These are phyloP conservation scores for Rhizophagus clarus DNA, from an alignment of 192 early-diverging fungal genomes.

Conservation along the genomic window DNA sequence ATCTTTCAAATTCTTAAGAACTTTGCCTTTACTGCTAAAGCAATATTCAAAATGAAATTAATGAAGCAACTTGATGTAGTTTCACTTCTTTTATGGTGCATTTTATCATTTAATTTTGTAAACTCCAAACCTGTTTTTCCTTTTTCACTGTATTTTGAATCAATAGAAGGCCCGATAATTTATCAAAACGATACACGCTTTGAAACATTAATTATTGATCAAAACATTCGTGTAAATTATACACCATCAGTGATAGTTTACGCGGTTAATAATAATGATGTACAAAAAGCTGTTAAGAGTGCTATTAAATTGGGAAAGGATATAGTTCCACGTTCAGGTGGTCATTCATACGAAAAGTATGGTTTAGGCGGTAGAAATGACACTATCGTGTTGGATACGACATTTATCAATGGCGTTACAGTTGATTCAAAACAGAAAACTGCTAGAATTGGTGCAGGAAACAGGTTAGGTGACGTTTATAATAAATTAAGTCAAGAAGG, in stretches of 20 bases:
- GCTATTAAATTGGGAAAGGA: constrained; percentile 29
- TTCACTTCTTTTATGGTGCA: no score
- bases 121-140: no score
- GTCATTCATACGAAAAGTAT: constrained; percentile 57
- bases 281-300: constrained; percentile 39
- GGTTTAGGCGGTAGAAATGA: constrained; percentile 40
- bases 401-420: constrained; percentile 31
- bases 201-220: background rate
- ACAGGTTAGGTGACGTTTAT: constrained; percentile 53
- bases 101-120: no score
- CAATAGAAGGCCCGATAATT: no score
- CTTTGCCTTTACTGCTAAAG: no score
- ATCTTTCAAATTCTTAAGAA: no score
- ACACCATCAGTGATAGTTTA: constrained; percentile 36
- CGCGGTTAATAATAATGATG: constrained; percentile 28
- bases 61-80: no score
- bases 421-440: constrained; percentile 26
- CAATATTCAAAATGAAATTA: no score
- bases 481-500: constrained; percentile 17
- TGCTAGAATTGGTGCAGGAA: constrained; percentile 46
- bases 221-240: constrained; percentile 33
- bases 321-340: constrained; percentile 48
- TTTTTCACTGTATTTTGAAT: no score
- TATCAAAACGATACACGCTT: no score
- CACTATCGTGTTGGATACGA: constrained; percentile 50